Evolutionary conservation across 768 basidiomycete genomes (phyloP).

Genomic region (Gloeostereum incarnatum): DNA sequence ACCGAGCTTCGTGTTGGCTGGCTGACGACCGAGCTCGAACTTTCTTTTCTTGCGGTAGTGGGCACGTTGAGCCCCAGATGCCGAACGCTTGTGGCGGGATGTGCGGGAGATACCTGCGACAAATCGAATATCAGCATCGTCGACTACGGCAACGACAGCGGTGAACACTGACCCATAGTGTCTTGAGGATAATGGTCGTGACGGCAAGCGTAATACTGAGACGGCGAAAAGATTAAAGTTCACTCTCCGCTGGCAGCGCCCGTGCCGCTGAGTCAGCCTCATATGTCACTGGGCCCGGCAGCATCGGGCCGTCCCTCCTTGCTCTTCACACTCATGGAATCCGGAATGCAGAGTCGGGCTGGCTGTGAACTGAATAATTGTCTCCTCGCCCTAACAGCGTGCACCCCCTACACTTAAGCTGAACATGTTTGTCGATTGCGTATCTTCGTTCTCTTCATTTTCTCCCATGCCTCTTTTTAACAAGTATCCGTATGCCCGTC

Average conservation of each 20-base stretch:
- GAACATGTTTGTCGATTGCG: too few relatives aligned
- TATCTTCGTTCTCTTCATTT: conserved; percentile 2
- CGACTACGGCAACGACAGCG: conserved; percentile 8
- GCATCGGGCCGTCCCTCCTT: too few relatives aligned
- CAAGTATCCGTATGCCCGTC: conserved; percentile 19
- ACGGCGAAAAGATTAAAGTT: background rate
- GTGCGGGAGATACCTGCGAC: conserved; percentile 88
- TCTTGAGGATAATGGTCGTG: too few relatives aligned
- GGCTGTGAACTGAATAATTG: too few relatives aligned
- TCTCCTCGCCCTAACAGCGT: too few relatives aligned
- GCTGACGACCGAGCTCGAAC: conserved; percentile 98
- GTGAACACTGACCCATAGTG: conserved; percentile 65
- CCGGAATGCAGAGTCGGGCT: too few relatives aligned
- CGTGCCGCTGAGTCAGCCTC: background rate
- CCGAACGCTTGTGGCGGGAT: conserved; percentile 95
- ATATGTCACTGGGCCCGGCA: too few relatives aligned
- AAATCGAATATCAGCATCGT: conserved; percentile 7
- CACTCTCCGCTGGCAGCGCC: conserved; percentile 2
- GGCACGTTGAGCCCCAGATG: conserved; percentile 84
- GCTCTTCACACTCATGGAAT: too few relatives aligned
- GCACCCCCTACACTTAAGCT: too few relatives aligned
- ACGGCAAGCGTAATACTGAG: too few relatives aligned
- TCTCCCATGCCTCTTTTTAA: conserved; percentile 27
- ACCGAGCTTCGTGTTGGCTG: conserved; percentile 96
- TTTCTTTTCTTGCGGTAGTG: conserved; percentile 99